A percentile compares a stretch with the other conserved stretches of the same genome.
phyloP scores from a whole-genome alignment of 345 rosid species.

The Microthlaspi erraticum region DNA sequence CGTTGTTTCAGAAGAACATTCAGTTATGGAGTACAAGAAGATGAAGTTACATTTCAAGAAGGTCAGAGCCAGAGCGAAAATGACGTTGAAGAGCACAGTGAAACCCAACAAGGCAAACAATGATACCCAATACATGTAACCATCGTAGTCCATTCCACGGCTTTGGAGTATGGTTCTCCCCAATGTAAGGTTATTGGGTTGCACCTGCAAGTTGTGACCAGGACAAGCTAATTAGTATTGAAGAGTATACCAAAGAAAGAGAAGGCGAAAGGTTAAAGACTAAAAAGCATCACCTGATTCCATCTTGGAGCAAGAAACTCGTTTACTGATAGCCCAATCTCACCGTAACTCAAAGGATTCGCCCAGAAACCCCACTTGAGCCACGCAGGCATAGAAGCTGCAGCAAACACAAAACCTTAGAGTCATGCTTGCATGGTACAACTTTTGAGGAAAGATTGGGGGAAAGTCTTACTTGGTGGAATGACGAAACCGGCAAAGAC shows the following conservation, averaged over 20 bases:
- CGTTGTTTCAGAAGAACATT: background rate
- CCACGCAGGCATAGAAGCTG: conserved; percentile 87
- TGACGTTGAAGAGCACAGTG: conserved; percentile 55
- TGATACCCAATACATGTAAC: conserved; percentile 82
- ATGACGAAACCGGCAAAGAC: conserved; percentile 77
- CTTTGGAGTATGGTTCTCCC: conserved; percentile 56
- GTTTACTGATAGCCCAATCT: conserved; percentile 66
- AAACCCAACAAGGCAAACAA: conserved; percentile 58
- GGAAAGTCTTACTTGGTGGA: conserved; percentile 54
- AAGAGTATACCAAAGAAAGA: conserved; percentile 17
- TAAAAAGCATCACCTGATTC: conserved; percentile 48
- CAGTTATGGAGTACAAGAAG: conserved; percentile 11
- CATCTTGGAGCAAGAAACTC: conserved; percentile 76
- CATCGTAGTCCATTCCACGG: conserved; percentile 52
- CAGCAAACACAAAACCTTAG: conserved; percentile 19
- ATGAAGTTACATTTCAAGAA: conserved; percentile 55
- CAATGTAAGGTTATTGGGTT: conserved; percentile 35
- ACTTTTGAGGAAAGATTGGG: conserved; percentile 2
- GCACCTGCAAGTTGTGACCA: conserved; percentile 30
- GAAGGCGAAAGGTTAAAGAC: background rate
- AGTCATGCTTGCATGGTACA: conserved; percentile 8
- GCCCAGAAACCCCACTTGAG: conserved; percentile 90
- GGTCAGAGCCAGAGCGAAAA: conserved; percentile 56
- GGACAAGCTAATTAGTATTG: conserved; percentile 8
- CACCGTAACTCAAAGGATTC: conserved; percentile 84